Conservation (phyloP, 306 rosid species). For the Vachellia pachyceras region DNA sequence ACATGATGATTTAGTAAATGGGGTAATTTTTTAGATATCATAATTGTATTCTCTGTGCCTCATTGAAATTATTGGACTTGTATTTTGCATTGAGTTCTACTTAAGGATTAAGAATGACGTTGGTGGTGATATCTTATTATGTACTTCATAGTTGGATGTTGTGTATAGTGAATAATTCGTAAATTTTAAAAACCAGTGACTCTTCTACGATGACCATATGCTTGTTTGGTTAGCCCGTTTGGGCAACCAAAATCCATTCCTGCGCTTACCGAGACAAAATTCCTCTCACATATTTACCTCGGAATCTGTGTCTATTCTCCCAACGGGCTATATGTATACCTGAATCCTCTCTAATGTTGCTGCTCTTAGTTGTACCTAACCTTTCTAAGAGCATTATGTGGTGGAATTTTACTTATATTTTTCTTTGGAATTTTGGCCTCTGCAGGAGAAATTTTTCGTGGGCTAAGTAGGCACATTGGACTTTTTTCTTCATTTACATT, state of each 20-base stretch:
- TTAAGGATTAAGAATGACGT: background rate
- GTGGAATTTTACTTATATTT: background rate
- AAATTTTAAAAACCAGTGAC: background rate
- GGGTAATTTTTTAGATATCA: too few species aligned
- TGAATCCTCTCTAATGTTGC: too few species aligned
- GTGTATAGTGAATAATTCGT: background rate
- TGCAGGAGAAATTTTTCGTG: constrained; percentile 37
- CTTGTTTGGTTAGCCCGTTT: too few species aligned
- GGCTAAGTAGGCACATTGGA: constrained; percentile 20
- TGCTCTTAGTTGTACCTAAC: too few species aligned
- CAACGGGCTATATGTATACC: background rate
- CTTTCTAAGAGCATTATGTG: background rate
- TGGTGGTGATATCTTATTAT: background rate
- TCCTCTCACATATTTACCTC: too few species aligned
- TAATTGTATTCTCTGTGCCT: too few species aligned
- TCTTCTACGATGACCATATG: background rate
- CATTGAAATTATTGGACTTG: too few species aligned
- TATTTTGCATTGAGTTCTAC: background rate
- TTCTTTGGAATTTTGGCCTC: background rate
- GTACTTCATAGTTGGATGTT: background rate
- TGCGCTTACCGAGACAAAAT: too few species aligned
- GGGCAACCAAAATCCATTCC: too few species aligned
- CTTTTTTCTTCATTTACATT: constrained; percentile 25
- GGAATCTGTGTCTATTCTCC: too few species aligned
- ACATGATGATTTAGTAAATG: too few species aligned